Evolutionary conservation across 2,329 filamentous ascomycete genomes (phyloP).

Genomic region (Pseudogymnoascus sp.): DNA sequence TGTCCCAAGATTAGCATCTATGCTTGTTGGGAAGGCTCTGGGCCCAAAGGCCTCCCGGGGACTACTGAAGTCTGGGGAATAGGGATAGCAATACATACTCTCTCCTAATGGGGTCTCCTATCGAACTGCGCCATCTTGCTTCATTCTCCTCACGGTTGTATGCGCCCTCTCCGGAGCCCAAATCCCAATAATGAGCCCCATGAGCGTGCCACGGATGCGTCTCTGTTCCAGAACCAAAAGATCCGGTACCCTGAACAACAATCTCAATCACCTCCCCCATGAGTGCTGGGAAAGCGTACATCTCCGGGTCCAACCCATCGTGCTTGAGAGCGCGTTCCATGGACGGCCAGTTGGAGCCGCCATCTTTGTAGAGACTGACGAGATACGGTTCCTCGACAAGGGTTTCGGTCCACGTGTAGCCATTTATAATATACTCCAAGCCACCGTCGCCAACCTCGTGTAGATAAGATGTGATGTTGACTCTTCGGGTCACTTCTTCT

Average conservation of each 20-base stretch:
- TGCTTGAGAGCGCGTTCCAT: slow-evolving; percentile 36
- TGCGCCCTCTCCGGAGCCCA: slow-evolving; percentile 38
- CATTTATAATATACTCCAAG: slow-evolving; percentile 27
- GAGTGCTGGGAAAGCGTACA: slow-evolving; percentile 35
- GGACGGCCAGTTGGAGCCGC: slow-evolving; percentile 31
- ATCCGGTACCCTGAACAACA: slow-evolving; percentile 34
- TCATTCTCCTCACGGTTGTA: slow-evolving; percentile 39
- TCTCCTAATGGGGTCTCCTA: neutral
- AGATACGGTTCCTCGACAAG: slow-evolving; percentile 36
- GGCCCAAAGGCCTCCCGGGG: neutral
- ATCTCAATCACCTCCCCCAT: slow-evolving; percentile 42
- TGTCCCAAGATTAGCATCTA: neutral
- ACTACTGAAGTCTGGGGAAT: neutral
- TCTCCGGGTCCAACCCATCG: slow-evolving; percentile 36
- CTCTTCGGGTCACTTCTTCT: slow-evolving; percentile 31
- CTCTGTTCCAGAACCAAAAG: slow-evolving; percentile 33
- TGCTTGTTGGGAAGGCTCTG: neutral
- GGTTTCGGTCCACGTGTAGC: slow-evolving; percentile 29
- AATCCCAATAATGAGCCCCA: slow-evolving; percentile 30
- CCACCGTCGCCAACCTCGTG: neutral
- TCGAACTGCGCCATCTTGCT: neutral
- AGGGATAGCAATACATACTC: neutral
- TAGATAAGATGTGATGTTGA: slow-evolving; percentile 29
- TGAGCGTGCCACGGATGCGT: slow-evolving; percentile 33
- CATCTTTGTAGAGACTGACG: slow-evolving; percentile 38